Conservation (phyloP, 352 stramenopile species). For the Globisporangium nodosum region DNA sequence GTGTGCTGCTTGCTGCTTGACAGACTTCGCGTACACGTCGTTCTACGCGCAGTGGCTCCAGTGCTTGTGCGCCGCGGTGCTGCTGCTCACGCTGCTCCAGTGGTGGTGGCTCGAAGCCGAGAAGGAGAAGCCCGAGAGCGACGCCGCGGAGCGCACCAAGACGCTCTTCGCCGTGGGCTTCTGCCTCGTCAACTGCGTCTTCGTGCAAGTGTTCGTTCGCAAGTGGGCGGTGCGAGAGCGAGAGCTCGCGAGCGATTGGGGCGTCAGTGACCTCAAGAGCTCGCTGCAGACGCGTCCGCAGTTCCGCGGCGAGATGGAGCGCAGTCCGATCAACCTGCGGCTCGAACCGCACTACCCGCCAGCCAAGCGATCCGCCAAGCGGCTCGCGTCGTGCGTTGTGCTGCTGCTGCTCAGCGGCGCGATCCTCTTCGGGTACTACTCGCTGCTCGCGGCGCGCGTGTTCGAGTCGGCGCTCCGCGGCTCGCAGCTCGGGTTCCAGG, state of each 20-base stretch:
- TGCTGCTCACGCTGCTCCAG: slow-evolving; percentile 26
- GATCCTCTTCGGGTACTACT: slow-evolving; percentile 23
- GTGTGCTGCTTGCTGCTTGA: background rate
- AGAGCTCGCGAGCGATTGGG: slow-evolving; percentile 40
- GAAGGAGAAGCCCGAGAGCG: background rate
- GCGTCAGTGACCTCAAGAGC: slow-evolving; percentile 25
- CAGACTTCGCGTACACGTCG: slow-evolving; percentile 43
- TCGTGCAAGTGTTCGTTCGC: slow-evolving; percentile 43
- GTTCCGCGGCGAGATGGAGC: slow-evolving; percentile 43
- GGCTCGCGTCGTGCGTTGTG: slow-evolving; percentile 17
- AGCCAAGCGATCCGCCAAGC: slow-evolving; percentile 22
- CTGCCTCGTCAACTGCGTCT: slow-evolving; percentile 39
- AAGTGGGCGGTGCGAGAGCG: slow-evolving; percentile 56
- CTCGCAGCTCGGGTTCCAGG: slow-evolving; percentile 16
- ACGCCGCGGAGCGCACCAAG: background rate
- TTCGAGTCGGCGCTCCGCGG: slow-evolving; percentile 18
- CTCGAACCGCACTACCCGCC: slow-evolving; percentile 45
- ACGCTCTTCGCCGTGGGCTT: slow-evolving; percentile 24
- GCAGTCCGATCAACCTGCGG: slow-evolving; percentile 49
- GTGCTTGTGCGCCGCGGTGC: slow-evolving; percentile 21
- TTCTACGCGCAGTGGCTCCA: slow-evolving; percentile 46
- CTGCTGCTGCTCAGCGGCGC: slow-evolving; percentile 20
- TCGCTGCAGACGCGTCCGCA: slow-evolving; percentile 29
- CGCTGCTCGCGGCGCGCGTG: slow-evolving; percentile 28
- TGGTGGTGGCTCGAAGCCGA: background rate